Conservation (phyloP, 331 rosid species). For the Stylosanthes scabra region DNA sequence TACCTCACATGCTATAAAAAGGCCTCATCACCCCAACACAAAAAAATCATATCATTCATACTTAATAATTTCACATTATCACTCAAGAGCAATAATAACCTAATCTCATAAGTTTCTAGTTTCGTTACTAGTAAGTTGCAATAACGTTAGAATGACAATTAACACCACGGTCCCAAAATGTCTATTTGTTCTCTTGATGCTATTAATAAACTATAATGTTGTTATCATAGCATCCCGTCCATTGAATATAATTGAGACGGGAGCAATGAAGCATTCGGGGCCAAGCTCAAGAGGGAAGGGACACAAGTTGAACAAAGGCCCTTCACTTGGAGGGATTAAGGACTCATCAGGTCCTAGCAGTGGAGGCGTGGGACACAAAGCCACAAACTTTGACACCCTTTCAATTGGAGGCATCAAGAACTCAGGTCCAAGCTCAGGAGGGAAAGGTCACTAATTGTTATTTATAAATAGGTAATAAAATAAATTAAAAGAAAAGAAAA, state of each 20-base stretch:
- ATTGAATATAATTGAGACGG: constrained; percentile 41
- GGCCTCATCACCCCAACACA: constrained; percentile 10
- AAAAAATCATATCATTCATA: neutral
- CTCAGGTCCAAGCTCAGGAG: constrained; percentile 35
- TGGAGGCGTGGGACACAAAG: constrained; percentile 40
- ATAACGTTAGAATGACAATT: neutral
- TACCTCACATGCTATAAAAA: constrained; percentile 24
- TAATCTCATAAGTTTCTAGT: neutral
- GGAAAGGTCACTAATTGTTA: constrained; percentile 20
- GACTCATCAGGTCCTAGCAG: constrained; percentile 44
- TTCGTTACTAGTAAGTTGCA: neutral
- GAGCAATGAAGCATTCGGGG: constrained; percentile 40
- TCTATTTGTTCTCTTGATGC: constrained; percentile 36
- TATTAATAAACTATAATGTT: constrained; percentile 25
- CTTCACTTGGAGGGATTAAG: constrained; percentile 51
- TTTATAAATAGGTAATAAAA: no score
- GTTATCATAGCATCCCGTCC: constrained; percentile 47
- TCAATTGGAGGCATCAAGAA: constrained; percentile 48
- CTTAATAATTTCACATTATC: neutral
- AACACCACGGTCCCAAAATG: neutral
- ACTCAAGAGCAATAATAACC: no score
- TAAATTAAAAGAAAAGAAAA: no score
- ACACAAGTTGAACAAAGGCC: constrained; percentile 23
- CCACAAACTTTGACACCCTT: constrained; percentile 17
- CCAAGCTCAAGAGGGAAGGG: constrained; percentile 47